phyloP scores from a whole-genome alignment of 2,329 filamentous ascomycete species.

The Pseudogymnoascus sp. region DNA sequence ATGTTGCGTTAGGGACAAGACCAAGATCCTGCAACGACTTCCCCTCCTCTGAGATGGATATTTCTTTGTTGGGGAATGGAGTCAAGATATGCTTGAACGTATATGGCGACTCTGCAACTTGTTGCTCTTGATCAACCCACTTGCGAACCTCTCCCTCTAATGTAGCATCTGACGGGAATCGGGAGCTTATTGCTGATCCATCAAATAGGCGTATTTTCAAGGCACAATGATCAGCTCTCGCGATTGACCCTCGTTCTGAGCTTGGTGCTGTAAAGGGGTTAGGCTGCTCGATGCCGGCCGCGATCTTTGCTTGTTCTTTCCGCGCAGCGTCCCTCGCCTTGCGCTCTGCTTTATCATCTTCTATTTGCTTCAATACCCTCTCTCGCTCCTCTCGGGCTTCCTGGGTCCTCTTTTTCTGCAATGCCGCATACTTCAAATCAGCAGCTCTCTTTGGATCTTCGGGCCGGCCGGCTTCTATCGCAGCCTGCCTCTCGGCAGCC shows the following conservation, averaged over 20 bases:
- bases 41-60: conserved; percentile 69
- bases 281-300: background rate
- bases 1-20: conserved; percentile 69
- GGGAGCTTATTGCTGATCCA: conserved; percentile 67
- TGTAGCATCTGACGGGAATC: conserved; percentile 58
- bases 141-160: conserved; percentile 59
- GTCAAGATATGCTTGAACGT: conserved; percentile 78
- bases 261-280: conserved; percentile 5
- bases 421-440: conserved; percentile 42
- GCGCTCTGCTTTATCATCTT: conserved; percentile 66
- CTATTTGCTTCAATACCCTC: conserved; percentile 66
- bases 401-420: conserved; percentile 53
- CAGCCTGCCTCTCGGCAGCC: conserved; percentile 38
- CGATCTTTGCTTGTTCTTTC: conserved; percentile 33
- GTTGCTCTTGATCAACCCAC: conserved; percentile 59
- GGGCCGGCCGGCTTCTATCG: conserved; percentile 31
- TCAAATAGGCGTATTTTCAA: conserved; percentile 79
- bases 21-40: conserved; percentile 61
- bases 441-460: conserved; percentile 32
- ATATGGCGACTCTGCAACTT: conserved; percentile 46
- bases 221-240: conserved; percentile 39
- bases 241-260: conserved; percentile 11
- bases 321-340: conserved; percentile 47
- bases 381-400: conserved; percentile 61
- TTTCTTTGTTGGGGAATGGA: conserved; percentile 65